Base-by-base conservation (phyloP, 768 basidiomycete species). In the Boletus bicolor region DNA sequence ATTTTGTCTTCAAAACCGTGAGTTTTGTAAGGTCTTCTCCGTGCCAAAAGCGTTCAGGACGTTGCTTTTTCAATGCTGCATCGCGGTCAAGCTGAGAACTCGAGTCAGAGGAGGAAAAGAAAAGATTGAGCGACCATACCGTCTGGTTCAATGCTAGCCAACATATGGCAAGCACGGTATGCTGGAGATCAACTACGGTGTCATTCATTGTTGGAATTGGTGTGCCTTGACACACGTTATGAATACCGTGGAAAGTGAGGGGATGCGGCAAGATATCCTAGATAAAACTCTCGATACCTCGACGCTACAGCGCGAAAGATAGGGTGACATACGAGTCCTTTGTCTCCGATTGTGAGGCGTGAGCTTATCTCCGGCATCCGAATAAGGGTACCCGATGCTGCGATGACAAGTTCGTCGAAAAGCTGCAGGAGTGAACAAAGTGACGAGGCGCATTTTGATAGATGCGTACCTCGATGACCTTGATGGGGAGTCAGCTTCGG, bases 101-200 rank as follows among this genome's bases (percentile, higher is more conserved):
- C 11, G 21, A 32, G 39, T 62, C 39, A 62, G 52, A 48, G 9
- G 11, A 53, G 21, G 34, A 54, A 47, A 38, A 2, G 12, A 19
- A 49, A 12, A 39, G 0, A 44, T 1, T 5, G 21, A 49, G 21
- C 14, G 14, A 32, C 67, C 84, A 52, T 65, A 91, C 93, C 51
- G 82, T 79, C 76, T 96, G 93, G 58, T 92, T 93, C 51, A 96
- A 74, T 19, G 91, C 93, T 5, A 93, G 77, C 93, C 93, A 96
- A 46, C 85, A 81, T 44, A 96, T 75, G 14, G 88, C 90, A 57
- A 93, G 81, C 39, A 89, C 86, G 15, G 83, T 88, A 55, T 91
- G 91, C 58, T 80, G 83, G 28, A 93, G 80, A 24, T 81, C 79
- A 36, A 93, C 75, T 30, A 93, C 86, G 1, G 83, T 85, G 55